These are phyloP conservation scores for Hypoxylon rubiginosum DNA, from an alignment of 2,329 filamentous ascomycete species.

Conservation along the genomic window DNA sequence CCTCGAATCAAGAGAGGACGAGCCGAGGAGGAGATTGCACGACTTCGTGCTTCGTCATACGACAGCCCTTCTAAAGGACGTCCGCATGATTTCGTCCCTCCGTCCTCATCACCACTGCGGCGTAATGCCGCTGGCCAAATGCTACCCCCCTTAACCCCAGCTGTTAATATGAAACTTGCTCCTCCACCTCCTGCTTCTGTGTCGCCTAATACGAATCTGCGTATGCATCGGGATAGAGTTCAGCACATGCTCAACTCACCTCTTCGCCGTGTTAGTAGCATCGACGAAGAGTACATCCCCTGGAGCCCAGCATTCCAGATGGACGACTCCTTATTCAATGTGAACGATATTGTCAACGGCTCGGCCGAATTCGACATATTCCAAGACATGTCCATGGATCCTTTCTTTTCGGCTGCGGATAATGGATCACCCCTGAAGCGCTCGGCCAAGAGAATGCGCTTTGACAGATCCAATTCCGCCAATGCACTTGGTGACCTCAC, in stretches of 20 bases:
- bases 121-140: constrained; percentile 67
- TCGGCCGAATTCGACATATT: constrained; percentile 75
- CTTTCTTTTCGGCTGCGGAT: constrained; percentile 62
- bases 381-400: constrained; percentile 58
- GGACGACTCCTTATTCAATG: constrained; percentile 67
- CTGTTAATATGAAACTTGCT: constrained; percentile 81
- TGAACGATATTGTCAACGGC: constrained; percentile 64
- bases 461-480: constrained; percentile 74
- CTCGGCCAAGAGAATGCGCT: constrained; percentile 68
- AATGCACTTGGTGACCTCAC: constrained; percentile 73
- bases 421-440: constrained; percentile 77
- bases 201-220: constrained; percentile 92
- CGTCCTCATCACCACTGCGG: constrained; percentile 78
- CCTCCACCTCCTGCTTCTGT: constrained; percentile 76
- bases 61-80: constrained; percentile 86
- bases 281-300: constrained; percentile 65
- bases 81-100: constrained; percentile 64
- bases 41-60: constrained; percentile 90
- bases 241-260: constrained; percentile 80
- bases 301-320: constrained; percentile 78
- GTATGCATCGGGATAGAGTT: constrained; percentile 87
- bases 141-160: constrained; percentile 84
- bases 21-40: constrained; percentile 95
- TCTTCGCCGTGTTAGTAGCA: constrained; percentile 61
- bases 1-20: constrained; percentile 87